Evolutionary conservation across 1,284 basidiomycete genomes (phyloP).

Genomic region (Sanghuangporus weigelae): DNA sequence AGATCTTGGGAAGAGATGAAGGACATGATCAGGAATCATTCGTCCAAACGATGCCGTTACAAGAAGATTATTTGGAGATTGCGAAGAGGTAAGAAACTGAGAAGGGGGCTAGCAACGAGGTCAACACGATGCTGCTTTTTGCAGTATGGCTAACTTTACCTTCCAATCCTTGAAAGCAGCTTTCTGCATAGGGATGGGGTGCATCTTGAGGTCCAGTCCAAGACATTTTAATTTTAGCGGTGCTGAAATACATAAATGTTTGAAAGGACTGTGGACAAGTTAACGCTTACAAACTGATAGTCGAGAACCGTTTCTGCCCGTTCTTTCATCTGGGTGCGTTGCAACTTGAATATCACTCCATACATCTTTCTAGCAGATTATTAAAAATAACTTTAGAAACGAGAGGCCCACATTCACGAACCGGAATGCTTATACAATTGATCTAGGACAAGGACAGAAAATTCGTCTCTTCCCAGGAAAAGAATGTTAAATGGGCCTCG

Average conservation of each 20-base stretch:
- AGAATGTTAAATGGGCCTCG: constrained; percentile 44
- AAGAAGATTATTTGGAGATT: constrained; percentile 49
- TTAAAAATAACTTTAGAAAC: constrained; percentile 6
- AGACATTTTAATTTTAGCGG: constrained; percentile 53
- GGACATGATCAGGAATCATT: constrained; percentile 66
- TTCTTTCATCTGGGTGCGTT: constrained; percentile 55
- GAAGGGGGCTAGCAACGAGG: constrained; percentile 35
- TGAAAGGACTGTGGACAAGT: background rate
- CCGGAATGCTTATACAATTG: constrained; percentile 47
- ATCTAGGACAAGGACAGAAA: constrained; percentile 57
- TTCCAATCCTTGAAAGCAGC: constrained; percentile 54
- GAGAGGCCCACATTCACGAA: constrained; percentile 24
- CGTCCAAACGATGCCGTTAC: constrained; percentile 93
- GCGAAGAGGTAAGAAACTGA: constrained; percentile 33
- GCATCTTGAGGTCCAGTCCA: constrained; percentile 43
- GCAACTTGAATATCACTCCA: constrained; percentile 54
- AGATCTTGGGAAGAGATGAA: constrained; percentile 57
- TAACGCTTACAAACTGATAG: constrained; percentile 45
- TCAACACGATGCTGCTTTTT: background rate
- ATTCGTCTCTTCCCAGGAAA: constrained; percentile 70
- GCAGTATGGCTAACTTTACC: constrained; percentile 29
- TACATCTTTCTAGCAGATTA: constrained; percentile 40
- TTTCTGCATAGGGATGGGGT: constrained; percentile 51
- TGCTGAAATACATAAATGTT: constrained; percentile 33
- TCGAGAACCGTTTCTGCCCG: constrained; percentile 45